Evolutionary conservation across 1,139 yeast genomes (phyloP).

Genomic region (Ashbya aceris): DNA sequence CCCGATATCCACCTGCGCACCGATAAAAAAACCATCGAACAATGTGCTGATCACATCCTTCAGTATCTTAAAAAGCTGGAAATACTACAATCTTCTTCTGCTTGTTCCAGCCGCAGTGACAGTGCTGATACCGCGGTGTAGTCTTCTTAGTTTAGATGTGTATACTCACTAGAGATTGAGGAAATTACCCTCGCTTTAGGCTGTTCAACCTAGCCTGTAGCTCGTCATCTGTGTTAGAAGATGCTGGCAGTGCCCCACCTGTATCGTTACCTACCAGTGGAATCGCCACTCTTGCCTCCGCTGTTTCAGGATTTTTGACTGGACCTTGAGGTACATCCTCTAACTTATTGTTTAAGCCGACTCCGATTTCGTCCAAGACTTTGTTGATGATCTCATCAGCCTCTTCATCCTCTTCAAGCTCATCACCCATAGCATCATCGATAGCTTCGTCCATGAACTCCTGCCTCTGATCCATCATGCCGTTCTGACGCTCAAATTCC

Average conservation of each 20-base stretch:
- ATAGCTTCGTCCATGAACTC: slow-evolving; percentile 98
- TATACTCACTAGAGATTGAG: too few species aligned
- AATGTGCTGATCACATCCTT: slow-evolving; percentile 65
- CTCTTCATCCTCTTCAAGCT: slow-evolving; percentile 70
- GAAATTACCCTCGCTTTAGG: slow-evolving; percentile 42
- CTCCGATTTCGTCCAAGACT: slow-evolving; percentile 93
- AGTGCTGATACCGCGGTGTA: neutral
- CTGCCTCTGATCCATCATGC: slow-evolving; percentile 95
- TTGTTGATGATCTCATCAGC: slow-evolving; percentile 86
- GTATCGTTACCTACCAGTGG: slow-evolving; percentile 35
- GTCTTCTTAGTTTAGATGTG: too few species aligned
- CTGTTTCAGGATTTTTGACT: slow-evolving; percentile 27
- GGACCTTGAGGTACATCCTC: slow-evolving; percentile 58
- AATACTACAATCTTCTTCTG: neutral
- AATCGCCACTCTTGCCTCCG: slow-evolving; percentile 31
- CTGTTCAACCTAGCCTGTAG: slow-evolving; percentile 83
- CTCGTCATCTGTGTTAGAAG: slow-evolving; percentile 60
- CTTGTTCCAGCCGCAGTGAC: neutral
- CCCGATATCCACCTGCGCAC: slow-evolving; percentile 81
- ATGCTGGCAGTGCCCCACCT: slow-evolving; percentile 32
- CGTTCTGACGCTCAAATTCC: slow-evolving; percentile 92
- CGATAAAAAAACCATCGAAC: slow-evolving; percentile 63
- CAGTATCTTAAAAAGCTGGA: slow-evolving; percentile 53
- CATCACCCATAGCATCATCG: slow-evolving; percentile 89
- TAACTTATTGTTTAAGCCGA: slow-evolving; percentile 61